A percentile compares a stretch with the other conserved stretches of the same genome.
These are phyloP conservation scores for Moniliella sp. DNA, from an alignment of 1,284 basidiomycete species.

Conservation along the genomic window DNA sequence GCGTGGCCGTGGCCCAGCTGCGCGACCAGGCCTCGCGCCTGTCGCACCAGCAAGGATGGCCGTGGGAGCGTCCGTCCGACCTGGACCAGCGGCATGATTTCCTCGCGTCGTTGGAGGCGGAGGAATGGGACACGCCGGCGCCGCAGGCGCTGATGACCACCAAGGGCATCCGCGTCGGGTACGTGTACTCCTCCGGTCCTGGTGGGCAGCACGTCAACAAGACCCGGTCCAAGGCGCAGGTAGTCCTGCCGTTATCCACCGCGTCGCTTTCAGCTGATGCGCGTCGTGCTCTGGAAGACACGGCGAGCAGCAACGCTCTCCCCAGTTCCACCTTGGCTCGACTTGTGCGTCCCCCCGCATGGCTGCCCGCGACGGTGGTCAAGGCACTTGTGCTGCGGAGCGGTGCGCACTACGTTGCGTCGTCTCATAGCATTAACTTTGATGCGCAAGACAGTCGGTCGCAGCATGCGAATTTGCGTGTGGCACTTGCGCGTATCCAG, in stretches of 20 bases:
- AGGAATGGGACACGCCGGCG: too few species aligned
- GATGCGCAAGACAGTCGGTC: slow-evolving; percentile 8
- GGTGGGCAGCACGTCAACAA: not conserved
- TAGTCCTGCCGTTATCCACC: not conserved
- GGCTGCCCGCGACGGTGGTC: not conserved
- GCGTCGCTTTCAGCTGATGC: not conserved
- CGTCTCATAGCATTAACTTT: slow-evolving; percentile 7
- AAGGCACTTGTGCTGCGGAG: slow-evolving; percentile 6
- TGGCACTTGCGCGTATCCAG: slow-evolving; percentile 11
- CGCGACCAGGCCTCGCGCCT: too few species aligned
- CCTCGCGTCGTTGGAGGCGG: too few species aligned
- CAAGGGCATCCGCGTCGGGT: too few species aligned
- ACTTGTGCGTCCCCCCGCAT: too few species aligned
- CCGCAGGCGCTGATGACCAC: too few species aligned
- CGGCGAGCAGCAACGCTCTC: not conserved
- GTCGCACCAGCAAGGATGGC: too few species aligned
- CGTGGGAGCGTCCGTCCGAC: too few species aligned
- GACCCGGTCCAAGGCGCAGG: not conserved
- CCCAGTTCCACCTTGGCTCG: too few species aligned
- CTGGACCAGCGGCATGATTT: too few species aligned
- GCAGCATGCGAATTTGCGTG: slow-evolving; percentile 9
- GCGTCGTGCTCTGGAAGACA: not conserved
- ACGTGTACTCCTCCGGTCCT: not conserved
- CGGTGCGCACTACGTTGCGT: slow-evolving; percentile 12
- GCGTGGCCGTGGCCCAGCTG: too few species aligned